Percentiles rank a stretch among this genome's conserved stretches.
phyloP scores from a whole-genome alignment of 257 asterid species.

The Solanum etuberosum region DNA sequence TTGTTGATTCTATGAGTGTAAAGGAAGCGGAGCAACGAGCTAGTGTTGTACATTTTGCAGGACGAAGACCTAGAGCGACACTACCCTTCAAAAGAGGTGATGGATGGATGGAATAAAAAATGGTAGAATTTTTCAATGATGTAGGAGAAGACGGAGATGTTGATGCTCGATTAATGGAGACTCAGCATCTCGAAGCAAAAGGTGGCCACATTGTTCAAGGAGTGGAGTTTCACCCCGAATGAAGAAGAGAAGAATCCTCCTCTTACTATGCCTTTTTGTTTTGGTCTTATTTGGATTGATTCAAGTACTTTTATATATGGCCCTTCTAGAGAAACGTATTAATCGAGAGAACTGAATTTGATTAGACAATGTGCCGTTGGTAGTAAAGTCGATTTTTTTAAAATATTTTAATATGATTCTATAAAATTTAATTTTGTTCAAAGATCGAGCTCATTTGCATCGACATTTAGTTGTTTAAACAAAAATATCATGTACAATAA shows the following conservation, averaged over 20 bases:
- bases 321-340: neutral
- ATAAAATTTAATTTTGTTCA: neutral
- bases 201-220: neutral
- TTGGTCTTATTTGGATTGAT: neutral
- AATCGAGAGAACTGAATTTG: neutral
- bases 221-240: neutral
- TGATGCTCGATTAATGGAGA: constrained; percentile 18
- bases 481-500: neutral
- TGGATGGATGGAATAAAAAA: constrained; percentile 52
- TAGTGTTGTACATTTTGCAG: neutral
- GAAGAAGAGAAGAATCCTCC: neutral
- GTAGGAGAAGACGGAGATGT: constrained; percentile 11
- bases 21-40: neutral
- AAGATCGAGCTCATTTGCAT: neutral
- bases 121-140: constrained; percentile 31
- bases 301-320: neutral
- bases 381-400: fast-evolving
- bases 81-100: constrained; percentile 21
- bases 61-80: constrained; percentile 15
- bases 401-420: neutral
- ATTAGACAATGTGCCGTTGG: neutral
- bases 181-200: neutral
- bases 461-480: neutral
- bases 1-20: neutral
- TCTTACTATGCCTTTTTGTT: no score